Conservation (phyloP, 176 grass and related monocot genomes). For the Pontederia crassipes region DNA sequence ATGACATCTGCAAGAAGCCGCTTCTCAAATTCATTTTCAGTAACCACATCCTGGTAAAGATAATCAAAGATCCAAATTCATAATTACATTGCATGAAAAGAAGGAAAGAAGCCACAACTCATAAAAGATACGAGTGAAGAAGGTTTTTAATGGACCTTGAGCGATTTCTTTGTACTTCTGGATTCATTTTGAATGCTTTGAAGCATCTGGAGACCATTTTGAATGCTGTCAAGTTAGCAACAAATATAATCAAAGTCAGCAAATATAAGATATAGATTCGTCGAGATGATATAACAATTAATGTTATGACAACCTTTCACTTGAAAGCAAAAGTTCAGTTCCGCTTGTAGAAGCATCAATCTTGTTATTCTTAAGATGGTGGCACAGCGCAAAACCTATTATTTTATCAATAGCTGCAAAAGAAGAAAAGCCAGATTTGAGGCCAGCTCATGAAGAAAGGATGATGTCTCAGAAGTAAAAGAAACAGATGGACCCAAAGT, state of each 20-base stretch:
- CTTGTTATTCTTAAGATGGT: constrained; percentile 49
- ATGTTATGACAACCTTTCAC: constrained; percentile 51
- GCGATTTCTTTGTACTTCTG: constrained; percentile 87
- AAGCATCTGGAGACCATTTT: constrained; percentile 58
- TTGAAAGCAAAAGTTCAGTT: constrained; percentile 38
- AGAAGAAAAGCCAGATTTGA: not conserved
- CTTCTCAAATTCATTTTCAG: constrained; percentile 97
- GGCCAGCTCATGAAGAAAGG: not conserved
- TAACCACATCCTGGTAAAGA: constrained; percentile 52
- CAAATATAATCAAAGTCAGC: too few species aligned
- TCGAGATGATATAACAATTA: constrained; percentile 8
- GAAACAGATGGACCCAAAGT: not conserved
- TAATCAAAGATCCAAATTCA: not conserved
- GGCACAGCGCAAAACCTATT: constrained; percentile 78
- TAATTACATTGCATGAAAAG: not conserved
- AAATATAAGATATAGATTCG: not conserved
- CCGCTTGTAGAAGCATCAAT: constrained; percentile 32
- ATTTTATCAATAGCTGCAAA: constrained; percentile 95
- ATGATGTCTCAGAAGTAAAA: constrained; percentile 1
- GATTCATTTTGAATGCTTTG: constrained; percentile 58
- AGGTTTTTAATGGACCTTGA: constrained; percentile 45
- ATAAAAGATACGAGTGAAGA: constrained; percentile 3
- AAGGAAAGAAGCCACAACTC: not conserved
- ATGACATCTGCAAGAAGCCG: constrained; percentile 86
- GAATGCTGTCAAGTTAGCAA: constrained; percentile 34